Evolutionary conservation across 139 green algal genomes (phyloP), one percentile per base, ranked within the genome.

Genomic region (Eudorina sp.): DNA sequence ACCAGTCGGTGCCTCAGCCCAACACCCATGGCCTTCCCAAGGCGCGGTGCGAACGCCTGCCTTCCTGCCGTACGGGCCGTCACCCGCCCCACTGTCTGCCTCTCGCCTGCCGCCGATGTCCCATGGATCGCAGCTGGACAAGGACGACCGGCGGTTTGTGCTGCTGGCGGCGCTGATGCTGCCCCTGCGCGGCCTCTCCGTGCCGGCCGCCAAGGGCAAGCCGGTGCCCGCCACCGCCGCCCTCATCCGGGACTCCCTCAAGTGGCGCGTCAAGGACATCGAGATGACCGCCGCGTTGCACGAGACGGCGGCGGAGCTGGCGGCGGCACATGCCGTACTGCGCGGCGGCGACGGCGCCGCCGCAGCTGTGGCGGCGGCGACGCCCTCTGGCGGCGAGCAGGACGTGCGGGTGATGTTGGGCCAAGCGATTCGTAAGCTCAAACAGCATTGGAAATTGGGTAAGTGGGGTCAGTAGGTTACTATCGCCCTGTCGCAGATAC

Each of bases 161-260:
- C 86, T 98, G 68, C 80, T 98, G 66, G 93, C 95, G 13, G 95
- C 95, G 2, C 90, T 97, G 81, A 88, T 98, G 81, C 91, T 98
- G 90, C 96, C 96, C 11, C 80, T 98, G 62, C 90, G 94, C 13
- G 55, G 64, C 3, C 19, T 90, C n/a, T 21, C 74, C 40, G 29
- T 41, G 66, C 31, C n/a, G 19, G 29, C 16, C 79, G 72, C 81
- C 45, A 96, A 95, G 88, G 90, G 90, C 79, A 96, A 91, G 90
- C 85, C 88, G 7, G 87, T 66, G 82, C 89, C 89, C 0, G 89
- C 90, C 21, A 78, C 86, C 25, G 83, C 84, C 21, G 31, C 93
- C 72, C 83, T 98, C 27, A 88, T 98, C 38, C 83, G 92, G 5
- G 94, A 97, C 70, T 91, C 93, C 0, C 88, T 98, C 72, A 98